Base-by-base conservation (phyloP, 129 eudicot species). In the Lonicera japonica region DNA sequence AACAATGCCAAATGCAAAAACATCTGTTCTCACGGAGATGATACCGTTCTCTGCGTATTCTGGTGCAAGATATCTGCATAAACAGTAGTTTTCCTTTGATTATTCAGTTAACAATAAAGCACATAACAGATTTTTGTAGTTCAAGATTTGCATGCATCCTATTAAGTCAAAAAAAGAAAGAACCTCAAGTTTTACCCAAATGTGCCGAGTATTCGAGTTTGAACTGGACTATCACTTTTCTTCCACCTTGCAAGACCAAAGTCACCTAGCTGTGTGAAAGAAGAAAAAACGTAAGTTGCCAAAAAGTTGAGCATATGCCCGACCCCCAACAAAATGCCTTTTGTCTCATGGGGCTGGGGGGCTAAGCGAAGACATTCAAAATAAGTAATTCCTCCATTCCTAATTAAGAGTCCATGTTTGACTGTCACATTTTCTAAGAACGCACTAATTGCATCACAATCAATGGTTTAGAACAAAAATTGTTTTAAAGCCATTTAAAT, bases 161-260 rank as follows among this genome's bases (percentile, higher is more conserved):
- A 29, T 16, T 8, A 4, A 20, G 23, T n/a, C 25, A 7, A 50
- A 21, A 60, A 48, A 29, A 29, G 36, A 29, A 29, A 1, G 6
- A 2, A 29, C n/a, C 36, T 25, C 4, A 9, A 60, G 5, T 63
- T 80, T 80, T 63, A 87, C 95, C 95, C 95, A 53, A 87, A 67
- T 58, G 95, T 83, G 60, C 95, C 95, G 17, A 87, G 79, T 70
- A 87, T 81, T 60, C 86, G 79, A 25, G 95, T 83, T 25, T 83
- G 86, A 48, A 83, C 74, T 29, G 83, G 83, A 64, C 73, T 67
- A 54, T 68, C 87, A 45, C 64, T 69, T 19, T 74, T 64, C 64
- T 81, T 87, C 95, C 95, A 87, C 67, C 71, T 87, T 59, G 95
- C 95, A 52, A 87, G 95, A 63, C 95, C 95, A 76, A 87, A 87